Base-by-base conservation (phyloP, 2,329 filamentous ascomycete species). In the Stagonosporopsis tanaceti region DNA sequence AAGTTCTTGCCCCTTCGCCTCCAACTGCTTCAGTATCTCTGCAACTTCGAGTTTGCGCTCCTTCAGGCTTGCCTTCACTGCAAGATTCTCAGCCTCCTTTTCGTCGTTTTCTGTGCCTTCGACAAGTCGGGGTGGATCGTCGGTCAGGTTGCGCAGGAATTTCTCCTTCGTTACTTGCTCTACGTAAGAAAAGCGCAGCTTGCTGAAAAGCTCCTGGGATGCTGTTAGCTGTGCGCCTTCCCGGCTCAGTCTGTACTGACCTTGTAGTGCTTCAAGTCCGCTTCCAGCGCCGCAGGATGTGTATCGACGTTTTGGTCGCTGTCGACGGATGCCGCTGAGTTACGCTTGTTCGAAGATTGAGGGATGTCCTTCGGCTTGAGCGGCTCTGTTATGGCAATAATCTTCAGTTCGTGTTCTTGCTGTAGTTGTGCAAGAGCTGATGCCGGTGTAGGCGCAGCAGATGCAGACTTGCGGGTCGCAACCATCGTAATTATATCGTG, bases 131-230 rank as follows among this genome's bases (percentile, higher is more conserved):
- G 94, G 95, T 46, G 93, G 92, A 62, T 97, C 91, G 62, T 92
- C 92, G 15, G 96, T 92, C 67, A 98, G 96, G 62, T 91, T 89
- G 65, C 93, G 91, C 52, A 99, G 89, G 77, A 97, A 98, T 72
- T 97, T 96, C 76, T 99, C 95, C 79, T 98, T 99, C 41, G 94
- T 98, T 61, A 98, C 93, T 81, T 98, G 95, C 78, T 99, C 95
- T 67, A 97, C 90, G 78, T 98, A 98, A 63, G 91, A 96, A 81
- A 98, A 98, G 67, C 94, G 92, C 37, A 98, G 84, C 79, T 99
- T 98, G 39, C 92, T 90, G 78, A 98, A 99, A 20, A 98, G 86
- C 78, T 97, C 93, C 79, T 87, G 63, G n/a, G 6, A n/a, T 32
- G 17, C 2, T 9, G 38, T 70, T 28, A 67, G 55, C 24, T n/a